Evolutionary conservation across 768 basidiomycete species (phyloP).

Genomic region (Auricularia heimuer): DNA sequence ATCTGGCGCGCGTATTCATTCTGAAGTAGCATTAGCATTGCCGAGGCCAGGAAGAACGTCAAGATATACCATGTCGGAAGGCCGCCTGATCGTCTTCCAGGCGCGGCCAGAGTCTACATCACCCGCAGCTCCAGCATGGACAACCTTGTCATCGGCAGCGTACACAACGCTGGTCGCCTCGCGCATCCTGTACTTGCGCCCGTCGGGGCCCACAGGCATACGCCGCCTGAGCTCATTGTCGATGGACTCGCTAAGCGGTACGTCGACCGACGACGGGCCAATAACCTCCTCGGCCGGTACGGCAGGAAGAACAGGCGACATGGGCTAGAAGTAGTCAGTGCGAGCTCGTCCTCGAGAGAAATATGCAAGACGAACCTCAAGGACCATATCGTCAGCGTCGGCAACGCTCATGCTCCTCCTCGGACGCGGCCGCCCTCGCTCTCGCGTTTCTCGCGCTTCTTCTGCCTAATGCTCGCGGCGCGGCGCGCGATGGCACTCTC

Average conservation of each 20-base stretch:
- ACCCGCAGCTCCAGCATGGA: slow-evolving; percentile 63
- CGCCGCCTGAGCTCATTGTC: not conserved
- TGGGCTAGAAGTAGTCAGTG: not conserved
- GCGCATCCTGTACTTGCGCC: slow-evolving; percentile 71
- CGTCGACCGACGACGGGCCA: not conserved
- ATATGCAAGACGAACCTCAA: slow-evolving; percentile 3
- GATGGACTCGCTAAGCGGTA: slow-evolving; percentile 10
- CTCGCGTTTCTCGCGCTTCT: slow-evolving; percentile 42
- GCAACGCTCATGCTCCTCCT: slow-evolving; percentile 73
- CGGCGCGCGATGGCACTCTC: not conserved
- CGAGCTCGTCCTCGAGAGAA: not conserved
- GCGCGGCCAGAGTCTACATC: slow-evolving; percentile 74
- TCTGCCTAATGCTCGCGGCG: slow-evolving; percentile 28
- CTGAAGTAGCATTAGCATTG: slow-evolving; percentile 28
- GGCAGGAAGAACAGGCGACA: not conserved
- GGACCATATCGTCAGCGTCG: slow-evolving; percentile 41
- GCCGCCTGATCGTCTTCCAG: slow-evolving; percentile 79
- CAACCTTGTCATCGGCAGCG: slow-evolving; percentile 63
- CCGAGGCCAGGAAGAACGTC: not conserved
- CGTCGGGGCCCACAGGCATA: not conserved
- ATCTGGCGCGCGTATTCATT: slow-evolving; percentile 93
- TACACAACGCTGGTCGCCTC: slow-evolving; percentile 71
- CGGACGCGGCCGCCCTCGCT: slow-evolving; percentile 37
- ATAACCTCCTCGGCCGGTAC: not conserved
- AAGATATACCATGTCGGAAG: slow-evolving; percentile 81